Evolutionary conservation across 495 filamentous ascomycete species (phyloP), one percentile per base, ranked within the genome.

Genomic region (Aspergillus sclerotioniger): DNA sequence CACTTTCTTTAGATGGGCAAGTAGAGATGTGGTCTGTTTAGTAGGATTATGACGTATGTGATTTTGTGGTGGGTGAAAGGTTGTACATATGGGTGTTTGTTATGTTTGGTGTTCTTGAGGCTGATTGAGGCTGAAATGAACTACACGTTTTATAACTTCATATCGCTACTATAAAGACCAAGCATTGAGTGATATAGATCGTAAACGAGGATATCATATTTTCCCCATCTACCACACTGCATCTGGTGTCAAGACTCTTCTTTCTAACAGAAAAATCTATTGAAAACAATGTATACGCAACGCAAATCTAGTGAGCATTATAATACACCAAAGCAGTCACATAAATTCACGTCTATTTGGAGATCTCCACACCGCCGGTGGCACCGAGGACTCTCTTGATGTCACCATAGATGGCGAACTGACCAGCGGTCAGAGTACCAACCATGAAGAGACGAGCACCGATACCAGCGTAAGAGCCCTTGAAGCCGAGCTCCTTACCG

Each of bases 341-440:
- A 62, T 51, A n/a, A n/a, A 44, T 52, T 56, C 54, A 67, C 56
- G 51, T 67, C 48, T 79, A 77, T 72, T 81, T 82, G 59, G 73
- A 72, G 60, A 96, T 92, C 77, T 96, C 91, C 53, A 93, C 87
- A 75, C 90, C 90, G 37, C 87, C 89, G 32, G 79, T 83, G 16
- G 87, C 89, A 67, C 88, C 88, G 8, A 88, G 62, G 48, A 80
- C 35, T 62, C 75, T 67, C 67, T 74, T 71, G 68, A 79, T 75
- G 67, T 81, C 72, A 75, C 91, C 92, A 72, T 97, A 97, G 80
- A 98, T 98, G 67, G 93, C 92, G 74, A 98, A 98, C 79, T 98
- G 94, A 69, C 90, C 89, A 56, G 91, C 91, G 58, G 91, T 96
- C 57, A 95, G 71, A 55, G 85, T 88, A 67, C 89, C 86, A 51